Evolutionary conservation across 179 eudicot genomes (phyloP).

Genomic region (Carnegiea gigantea): DNA sequence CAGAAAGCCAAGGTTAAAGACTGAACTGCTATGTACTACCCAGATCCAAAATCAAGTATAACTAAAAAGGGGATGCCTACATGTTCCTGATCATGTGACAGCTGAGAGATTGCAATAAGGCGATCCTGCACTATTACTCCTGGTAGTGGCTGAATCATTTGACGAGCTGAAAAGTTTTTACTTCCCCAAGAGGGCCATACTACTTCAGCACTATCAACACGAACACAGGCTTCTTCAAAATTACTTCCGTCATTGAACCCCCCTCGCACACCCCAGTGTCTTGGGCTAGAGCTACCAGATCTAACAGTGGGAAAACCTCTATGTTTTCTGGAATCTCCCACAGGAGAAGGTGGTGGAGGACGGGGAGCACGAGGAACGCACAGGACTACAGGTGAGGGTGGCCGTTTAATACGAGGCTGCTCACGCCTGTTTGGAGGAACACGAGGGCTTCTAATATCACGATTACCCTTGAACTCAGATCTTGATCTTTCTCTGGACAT

Average conservation of each 20-base stretch:
- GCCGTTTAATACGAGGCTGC: slow-evolving; percentile 87
- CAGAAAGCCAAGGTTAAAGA: slow-evolving; percentile 20
- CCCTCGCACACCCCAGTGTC: slow-evolving; percentile 92
- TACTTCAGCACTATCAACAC: slow-evolving; percentile 84
- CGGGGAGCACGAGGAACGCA: slow-evolving; percentile 95
- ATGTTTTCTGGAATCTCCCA: slow-evolving; percentile 76
- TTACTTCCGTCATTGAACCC: slow-evolving; percentile 73
- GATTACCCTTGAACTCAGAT: slow-evolving; percentile 78
- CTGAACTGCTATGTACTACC: background rate
- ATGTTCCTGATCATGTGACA: slow-evolving; percentile 95
- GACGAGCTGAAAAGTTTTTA: slow-evolving; percentile 62
- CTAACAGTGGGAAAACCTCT: slow-evolving; percentile 92
- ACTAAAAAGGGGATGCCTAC: slow-evolving; percentile 40
- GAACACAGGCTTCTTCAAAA: slow-evolving; percentile 74
- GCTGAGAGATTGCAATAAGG: slow-evolving; percentile 81
- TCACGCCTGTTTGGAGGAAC: slow-evolving; percentile 89
- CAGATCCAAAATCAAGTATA: slow-evolving; percentile 22
- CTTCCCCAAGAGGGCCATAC: slow-evolving; percentile 95
- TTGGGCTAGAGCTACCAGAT: slow-evolving; percentile 98
- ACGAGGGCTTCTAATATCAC: slow-evolving; percentile 85
- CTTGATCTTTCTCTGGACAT: slow-evolving; percentile 82
- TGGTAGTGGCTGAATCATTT: slow-evolving; percentile 69
- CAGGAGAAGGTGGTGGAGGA: slow-evolving; percentile 94
- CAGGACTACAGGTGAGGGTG: slow-evolving; percentile 96
- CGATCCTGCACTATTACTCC: slow-evolving; percentile 89